Base-by-base conservation (phyloP, 176 grass and related monocot species). In the Saccharum spontaneum region DNA sequence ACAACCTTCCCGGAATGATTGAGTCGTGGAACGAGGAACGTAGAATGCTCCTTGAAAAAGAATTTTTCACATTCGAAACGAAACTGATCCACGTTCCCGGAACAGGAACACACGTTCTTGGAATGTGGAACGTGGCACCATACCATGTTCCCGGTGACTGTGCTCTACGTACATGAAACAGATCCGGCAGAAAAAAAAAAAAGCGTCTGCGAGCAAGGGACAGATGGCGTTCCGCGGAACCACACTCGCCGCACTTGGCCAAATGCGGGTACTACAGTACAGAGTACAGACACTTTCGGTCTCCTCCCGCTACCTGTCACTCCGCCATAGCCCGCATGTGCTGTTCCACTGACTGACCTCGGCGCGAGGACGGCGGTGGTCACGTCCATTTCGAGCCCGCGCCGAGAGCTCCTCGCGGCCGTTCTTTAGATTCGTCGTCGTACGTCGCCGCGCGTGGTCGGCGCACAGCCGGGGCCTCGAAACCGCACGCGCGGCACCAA, bases 261-360 rank as follows among this genome's bases (percentile, higher is more conserved):
- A 3, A 7, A 3, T 8, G 10, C 3, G 55, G 79, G 84, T 17
- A 10, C 34, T 17, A 10, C 28, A 28, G 28, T 28, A 28, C 28
- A 28, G 28, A 28, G 28, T 28, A 28, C 84, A 78, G 55, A 8
- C 2, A 34, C 88, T 90, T 90, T 90, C 84, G 88, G 88, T 38
- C 69, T 5, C 16, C 30, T 55, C 15, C 31, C 9, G 84, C 88
- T 50, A 90, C 88, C 67, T 90, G 88, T 90, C 88, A 49, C 79
- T 20, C 88, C 0, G 67, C 52, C 80, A 83, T 40, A 17, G 84
- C 88, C 79, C 26, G 22, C 88, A 90, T 73, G 84, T 79, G 71
- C 74, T 22, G 67, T 7, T 3, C 67, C 43, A 59, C 39, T 48
- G 34, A 55, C 59, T 16, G 39, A 38, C 10, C 4, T 48, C 13